phyloP scores from a whole-genome alignment of 2,329 filamentous ascomycete species.

The Ceratocystiopsis brevicomis region DNA sequence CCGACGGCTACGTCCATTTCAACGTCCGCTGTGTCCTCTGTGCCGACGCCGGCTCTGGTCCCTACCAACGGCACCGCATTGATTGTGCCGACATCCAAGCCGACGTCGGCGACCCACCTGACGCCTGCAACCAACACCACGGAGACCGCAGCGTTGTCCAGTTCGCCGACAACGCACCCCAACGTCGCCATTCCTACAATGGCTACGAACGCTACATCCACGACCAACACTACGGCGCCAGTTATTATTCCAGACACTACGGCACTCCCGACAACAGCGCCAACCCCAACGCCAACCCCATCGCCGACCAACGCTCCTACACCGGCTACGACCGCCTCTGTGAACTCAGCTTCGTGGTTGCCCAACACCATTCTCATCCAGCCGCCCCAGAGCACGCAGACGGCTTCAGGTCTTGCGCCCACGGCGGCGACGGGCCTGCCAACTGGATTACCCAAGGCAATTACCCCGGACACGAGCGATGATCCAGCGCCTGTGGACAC shows the following conservation, averaged over 20 bases:
- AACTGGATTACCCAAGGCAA: slow-evolving; percentile 50
- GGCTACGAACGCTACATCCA: slow-evolving; percentile 3
- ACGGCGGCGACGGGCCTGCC: slow-evolving; percentile 37
- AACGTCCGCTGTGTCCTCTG: too few species aligned
- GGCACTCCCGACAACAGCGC: too few species aligned
- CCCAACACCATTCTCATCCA: slow-evolving; percentile 44
- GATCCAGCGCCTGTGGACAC: slow-evolving; percentile 39
- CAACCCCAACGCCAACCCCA: neutral
- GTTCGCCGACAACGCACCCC: neutral
- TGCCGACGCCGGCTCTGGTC: too few species aligned
- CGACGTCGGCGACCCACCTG: neutral
- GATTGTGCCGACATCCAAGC: neutral
- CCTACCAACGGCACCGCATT: too few species aligned
- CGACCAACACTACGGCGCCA: slow-evolving; percentile 6
- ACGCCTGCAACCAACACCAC: slow-evolving; percentile 3
- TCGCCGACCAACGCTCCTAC: neutral
- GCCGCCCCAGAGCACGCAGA: slow-evolving; percentile 22
- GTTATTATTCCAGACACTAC: too few species aligned
- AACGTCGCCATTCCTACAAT: neutral
- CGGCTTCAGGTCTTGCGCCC: slow-evolving; percentile 18
- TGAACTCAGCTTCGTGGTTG: slow-evolving; percentile 21
- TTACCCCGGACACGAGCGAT: slow-evolving; percentile 46
- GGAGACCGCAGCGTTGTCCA: slow-evolving; percentile 1
- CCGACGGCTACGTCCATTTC: too few species aligned
- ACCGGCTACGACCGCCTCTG: neutral